phyloP scores from a whole-genome alignment of 139 green algal species.

The Tetraselmis chui region DNA sequence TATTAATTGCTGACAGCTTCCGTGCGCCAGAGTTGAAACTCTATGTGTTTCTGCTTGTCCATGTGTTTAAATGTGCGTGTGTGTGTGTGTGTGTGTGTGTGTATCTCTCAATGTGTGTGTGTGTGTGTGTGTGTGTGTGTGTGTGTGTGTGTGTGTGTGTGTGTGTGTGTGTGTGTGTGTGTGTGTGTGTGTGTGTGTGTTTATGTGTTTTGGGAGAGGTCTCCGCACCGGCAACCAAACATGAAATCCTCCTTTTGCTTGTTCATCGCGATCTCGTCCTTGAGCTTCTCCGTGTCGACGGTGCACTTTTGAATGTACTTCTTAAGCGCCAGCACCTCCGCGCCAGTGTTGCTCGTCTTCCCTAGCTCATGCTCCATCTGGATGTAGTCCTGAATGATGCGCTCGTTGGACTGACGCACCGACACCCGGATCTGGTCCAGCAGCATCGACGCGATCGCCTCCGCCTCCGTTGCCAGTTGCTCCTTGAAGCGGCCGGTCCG shows the following conservation, averaged over 20 bases:
- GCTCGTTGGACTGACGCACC: constrained; percentile 33
- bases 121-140: too few species aligned
- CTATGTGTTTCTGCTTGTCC: too few species aligned
- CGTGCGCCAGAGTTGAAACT: too few species aligned
- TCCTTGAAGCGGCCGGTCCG: constrained; percentile 47
- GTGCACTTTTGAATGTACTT: constrained; percentile 50
- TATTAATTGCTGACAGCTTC: too few species aligned
- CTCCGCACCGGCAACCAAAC: constrained; percentile 13
- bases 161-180: not conserved
- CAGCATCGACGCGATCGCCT: constrained; percentile 36
- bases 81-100: too few species aligned
- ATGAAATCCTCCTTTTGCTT: constrained; percentile 37
- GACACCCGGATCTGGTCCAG: constrained; percentile 32
- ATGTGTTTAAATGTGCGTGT: too few species aligned
- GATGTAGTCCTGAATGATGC: constrained; percentile 51
- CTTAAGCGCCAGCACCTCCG: constrained; percentile 64
- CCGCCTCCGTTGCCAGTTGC: constrained; percentile 37
- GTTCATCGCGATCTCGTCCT: constrained; percentile 43
- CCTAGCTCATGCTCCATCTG: constrained; percentile 47
- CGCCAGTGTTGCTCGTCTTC: constrained; percentile 40
- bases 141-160: too few species aligned
- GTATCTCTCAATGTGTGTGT: too few species aligned
- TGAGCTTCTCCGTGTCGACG: constrained; percentile 41
- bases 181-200: not conserved
- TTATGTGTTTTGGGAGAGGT: not conserved